Evolutionary conservation across 2,329 filamentous ascomycete species (phyloP), one percentile per base, ranked within the genome.

Genomic region (Fusarium virguliforme): DNA sequence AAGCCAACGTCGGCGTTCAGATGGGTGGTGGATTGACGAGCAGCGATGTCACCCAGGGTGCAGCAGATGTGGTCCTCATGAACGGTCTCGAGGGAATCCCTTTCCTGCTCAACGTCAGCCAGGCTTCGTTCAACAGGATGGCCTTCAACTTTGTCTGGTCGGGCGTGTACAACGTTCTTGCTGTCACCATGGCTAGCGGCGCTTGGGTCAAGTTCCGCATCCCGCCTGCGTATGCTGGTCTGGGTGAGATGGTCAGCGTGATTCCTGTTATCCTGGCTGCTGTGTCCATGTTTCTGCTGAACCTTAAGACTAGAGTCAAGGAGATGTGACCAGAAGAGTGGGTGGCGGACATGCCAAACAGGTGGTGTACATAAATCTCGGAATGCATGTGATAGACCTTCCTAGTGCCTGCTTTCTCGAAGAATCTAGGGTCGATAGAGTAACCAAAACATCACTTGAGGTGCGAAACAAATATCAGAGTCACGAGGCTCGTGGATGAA

Each of bases 1-100:
- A 88, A 71, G 88, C 90, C 26, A 82, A 86, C 37, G 82, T 91
- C 10, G 89, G 89, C 34, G 82, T 90, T 0, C 87, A 90, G 64
- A 83, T 92, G 68, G 84, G 84, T 60, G 82, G 83, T 60, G 84
- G 80, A 32, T 64, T 73, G 6, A 76, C 75, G 2, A 72, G 75
- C n/a, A 86, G 84, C 7, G 89, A 91, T 41, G 81, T 91, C 15
- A 87, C 43, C 2, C 43, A 50, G 9, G 43, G 43, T 3, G 43
- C 26, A 4, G 43, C 43, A 7, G 43, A 50, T 50, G 43, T 50
- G 9, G 26, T 50, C 18, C 43, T 92, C 4, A 81, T 90, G 68
- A 82, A 83, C 2, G 81, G 84, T 2, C 81, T 92, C 1, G 77
- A 78, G 18, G 85, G 87, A 0, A 79, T 50, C 12, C 43, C 26